phyloP scores from a whole-genome alignment of 1,284 basidiomycete species.

The Moesziomyces sp. region DNA sequence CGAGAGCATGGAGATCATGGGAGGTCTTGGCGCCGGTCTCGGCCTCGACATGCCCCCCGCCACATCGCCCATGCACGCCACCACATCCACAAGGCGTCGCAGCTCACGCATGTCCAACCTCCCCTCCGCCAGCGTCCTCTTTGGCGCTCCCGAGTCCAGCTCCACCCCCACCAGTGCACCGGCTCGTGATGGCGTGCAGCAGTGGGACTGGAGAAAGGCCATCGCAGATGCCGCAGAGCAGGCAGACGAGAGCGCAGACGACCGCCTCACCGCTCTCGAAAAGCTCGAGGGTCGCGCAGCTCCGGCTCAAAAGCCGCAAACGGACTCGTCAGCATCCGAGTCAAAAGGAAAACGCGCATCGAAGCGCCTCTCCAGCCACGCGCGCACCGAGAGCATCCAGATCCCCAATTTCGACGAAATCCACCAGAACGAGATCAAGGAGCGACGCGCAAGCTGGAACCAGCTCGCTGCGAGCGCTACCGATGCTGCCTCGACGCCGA shows the following conservation, averaged over 20 bases:
- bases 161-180: constrained; percentile 1
- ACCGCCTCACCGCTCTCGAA: constrained; percentile 58
- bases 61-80: constrained; percentile 13
- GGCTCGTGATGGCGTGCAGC: constrained; percentile 16
- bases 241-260: constrained; percentile 30
- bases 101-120: constrained; percentile 56
- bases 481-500: constrained; percentile 1
- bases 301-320: constrained; percentile 2
- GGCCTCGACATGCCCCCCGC: constrained; percentile 28
- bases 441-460: constrained; percentile 43
- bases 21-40: constrained; percentile 54
- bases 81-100: constrained; percentile 24
- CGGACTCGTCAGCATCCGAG: constrained; percentile 10
- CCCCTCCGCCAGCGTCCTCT: constrained; percentile 51
- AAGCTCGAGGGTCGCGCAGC: constrained; percentile 57
- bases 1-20: constrained; percentile 65
- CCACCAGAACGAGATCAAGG: constrained; percentile 49
- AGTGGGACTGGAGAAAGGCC: constrained; percentile 49
- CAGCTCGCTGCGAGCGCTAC: constrained; percentile 29
- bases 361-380: constrained; percentile 43
- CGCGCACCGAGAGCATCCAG: constrained; percentile 55
- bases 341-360: constrained; percentile 23
- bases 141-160: constrained; percentile 30
- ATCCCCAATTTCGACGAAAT: constrained; percentile 60
- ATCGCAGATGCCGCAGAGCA: constrained; percentile 28